These are phyloP conservation scores for Bonia amplexicaulis DNA, from an alignment of 176 grass and related monocot species.

Conservation along the genomic window DNA sequence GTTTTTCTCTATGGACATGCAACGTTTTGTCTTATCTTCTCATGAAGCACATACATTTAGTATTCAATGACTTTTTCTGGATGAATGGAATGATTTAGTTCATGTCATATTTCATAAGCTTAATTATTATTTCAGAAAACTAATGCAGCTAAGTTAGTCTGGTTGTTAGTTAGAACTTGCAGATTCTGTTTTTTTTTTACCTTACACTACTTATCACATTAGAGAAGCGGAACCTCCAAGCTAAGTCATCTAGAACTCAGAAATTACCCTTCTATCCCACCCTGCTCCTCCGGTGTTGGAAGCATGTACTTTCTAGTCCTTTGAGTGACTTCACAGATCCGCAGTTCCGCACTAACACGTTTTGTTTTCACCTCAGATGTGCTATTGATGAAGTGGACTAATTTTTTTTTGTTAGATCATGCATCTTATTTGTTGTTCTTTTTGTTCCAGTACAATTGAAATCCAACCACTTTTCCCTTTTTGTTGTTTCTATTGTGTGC, in stretches of 20 bases:
- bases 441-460: background rate
- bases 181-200: background rate
- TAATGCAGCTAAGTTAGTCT: background rate
- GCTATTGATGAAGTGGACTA: slow-evolving; percentile 5
- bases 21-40: background rate
- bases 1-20: background rate
- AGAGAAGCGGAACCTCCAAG: slow-evolving; percentile 10
- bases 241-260: background rate
- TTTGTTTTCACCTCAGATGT: slow-evolving; percentile 16
- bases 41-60: background rate
- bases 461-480: background rate
- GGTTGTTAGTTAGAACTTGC: background rate
- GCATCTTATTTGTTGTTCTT: background rate
- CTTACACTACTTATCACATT: background rate
- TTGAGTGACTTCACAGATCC: background rate
- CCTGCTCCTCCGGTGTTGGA: background rate
- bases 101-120: background rate
- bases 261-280: background rate
- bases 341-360: background rate
- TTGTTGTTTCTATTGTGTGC: slow-evolving; percentile 2
- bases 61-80: background rate
- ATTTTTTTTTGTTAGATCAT: background rate
- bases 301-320: background rate
- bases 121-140: background rate
- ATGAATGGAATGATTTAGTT: background rate